Evolutionary conservation across 139 green algal species (phyloP), one percentile per base, ranked within the genome.

Genomic region (Chlamydomonas sp.): DNA sequence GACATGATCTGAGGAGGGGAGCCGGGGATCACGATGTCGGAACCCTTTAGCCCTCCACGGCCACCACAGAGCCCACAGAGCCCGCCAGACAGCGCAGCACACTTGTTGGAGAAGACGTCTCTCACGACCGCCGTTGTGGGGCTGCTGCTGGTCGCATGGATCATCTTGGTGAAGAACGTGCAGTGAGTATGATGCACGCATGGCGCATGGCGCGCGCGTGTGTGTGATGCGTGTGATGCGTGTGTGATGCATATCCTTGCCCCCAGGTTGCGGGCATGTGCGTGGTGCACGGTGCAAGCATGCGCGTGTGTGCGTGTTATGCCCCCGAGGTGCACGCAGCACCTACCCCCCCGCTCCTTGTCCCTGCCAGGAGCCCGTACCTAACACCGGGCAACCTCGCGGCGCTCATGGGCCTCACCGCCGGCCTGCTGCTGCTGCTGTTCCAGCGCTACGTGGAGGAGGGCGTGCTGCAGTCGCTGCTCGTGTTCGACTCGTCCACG

Each of bases 131-230:
- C 73, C 29, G 65, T 87, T 1, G 68, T 90, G 58, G 81, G 90
- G 54, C 58, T 86, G 3, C 77, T 91, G 37, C 83, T 89, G 33
- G 67, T 87, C 3, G 26, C 84, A 13, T 91, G 83, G 77, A 72
- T 65, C 59, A 74, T 87, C 2, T 24, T 85, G 28, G 85, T 81
- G 1, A 81, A 86, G 54, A 66, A 79, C 2, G 33, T 89, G 26
- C 30, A 26, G 54, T 64, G 26, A 64, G 54, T 20, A 33, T 64
- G 26, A 22, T 10, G 54, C 13, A 54, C 43, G 13, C 13, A 54
- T 54, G 13, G 13, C 43, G 43, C 43, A n/a, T n/a, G n/a, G n/a
- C n/a, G n/a, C n/a, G n/a, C n/a, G n/a, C n/a, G n/a, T n/a, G n/a
- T n/a, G n/a, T n/a, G n/a, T n/a, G n/a, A n/a, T n/a, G n/a, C n/a